Evolutionary conservation across 2,329 filamentous ascomycete species (phyloP).

Genomic region (Pseudogymnoascus sp.): DNA sequence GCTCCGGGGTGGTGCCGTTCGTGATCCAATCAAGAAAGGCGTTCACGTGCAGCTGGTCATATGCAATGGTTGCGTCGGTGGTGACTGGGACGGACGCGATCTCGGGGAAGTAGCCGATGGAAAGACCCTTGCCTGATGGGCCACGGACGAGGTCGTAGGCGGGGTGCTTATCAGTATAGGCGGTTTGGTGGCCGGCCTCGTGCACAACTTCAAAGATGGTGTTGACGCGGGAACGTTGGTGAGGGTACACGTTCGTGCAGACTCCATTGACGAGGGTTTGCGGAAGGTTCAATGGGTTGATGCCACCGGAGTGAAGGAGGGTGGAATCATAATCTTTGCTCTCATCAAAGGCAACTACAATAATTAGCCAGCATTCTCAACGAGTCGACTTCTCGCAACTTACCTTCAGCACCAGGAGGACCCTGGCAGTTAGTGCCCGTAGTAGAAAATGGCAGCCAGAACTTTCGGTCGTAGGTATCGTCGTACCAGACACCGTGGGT

Average conservation of each 20-base stretch:
- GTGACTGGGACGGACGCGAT: constrained; percentile 18
- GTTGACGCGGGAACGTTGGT: constrained; percentile 25
- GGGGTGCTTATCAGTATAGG: constrained; percentile 28
- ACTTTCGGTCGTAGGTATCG: constrained; percentile 23
- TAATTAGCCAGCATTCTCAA: not conserved
- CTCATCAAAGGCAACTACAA: constrained; percentile 22
- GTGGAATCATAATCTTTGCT: constrained; percentile 21
- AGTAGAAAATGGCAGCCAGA: constrained; percentile 16
- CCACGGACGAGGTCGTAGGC: constrained; percentile 27
- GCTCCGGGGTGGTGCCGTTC: constrained; percentile 16
- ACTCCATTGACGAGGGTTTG: constrained; percentile 17
- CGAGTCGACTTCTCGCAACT: not conserved
- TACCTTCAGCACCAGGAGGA: constrained; percentile 23
- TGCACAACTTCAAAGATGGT: constrained; percentile 25
- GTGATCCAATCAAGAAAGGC: constrained; percentile 24
- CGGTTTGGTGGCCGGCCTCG: constrained; percentile 21
- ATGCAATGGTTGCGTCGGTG: constrained; percentile 22
- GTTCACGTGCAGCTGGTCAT: constrained; percentile 25
- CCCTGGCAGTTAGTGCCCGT: constrained; percentile 20
- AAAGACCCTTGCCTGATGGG: constrained; percentile 24
- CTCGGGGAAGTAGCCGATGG: constrained; percentile 28
- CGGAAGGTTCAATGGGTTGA: constrained; percentile 22
- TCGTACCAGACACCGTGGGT: constrained; percentile 16
- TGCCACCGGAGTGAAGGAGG: constrained; percentile 22
- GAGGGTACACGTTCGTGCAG: constrained; percentile 23